These are phyloP conservation scores for Tricholoma furcatifolium DNA, from an alignment of 768 basidiomycete species.

Conservation along the genomic window DNA sequence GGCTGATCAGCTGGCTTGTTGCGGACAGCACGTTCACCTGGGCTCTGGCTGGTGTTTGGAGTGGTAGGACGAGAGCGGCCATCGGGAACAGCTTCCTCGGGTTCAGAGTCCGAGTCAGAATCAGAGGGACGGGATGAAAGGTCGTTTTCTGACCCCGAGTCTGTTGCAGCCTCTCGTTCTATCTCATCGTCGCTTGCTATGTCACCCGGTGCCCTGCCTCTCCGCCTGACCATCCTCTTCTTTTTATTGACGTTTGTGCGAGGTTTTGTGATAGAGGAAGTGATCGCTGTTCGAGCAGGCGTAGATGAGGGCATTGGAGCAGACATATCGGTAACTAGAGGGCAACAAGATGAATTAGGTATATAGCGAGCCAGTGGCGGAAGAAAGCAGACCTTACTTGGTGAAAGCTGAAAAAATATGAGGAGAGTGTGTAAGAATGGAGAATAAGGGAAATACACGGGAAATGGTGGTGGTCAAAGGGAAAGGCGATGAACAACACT, in stretches of 20 bases:
- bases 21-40: slow-evolving; percentile 37
- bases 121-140: slow-evolving; percentile 56
- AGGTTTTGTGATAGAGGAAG: slow-evolving; percentile 29
- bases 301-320: slow-evolving; percentile 35
- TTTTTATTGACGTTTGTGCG: slow-evolving; percentile 37
- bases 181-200: slow-evolving; percentile 79
- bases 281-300: slow-evolving; percentile 29
- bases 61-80: slow-evolving; percentile 56
- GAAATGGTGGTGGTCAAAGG: slow-evolving; percentile 9
- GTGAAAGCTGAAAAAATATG: slow-evolving; percentile 13
- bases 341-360: slow-evolving; percentile 19
- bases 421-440: not conserved
- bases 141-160: slow-evolving; percentile 68
- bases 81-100: slow-evolving; percentile 57
- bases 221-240: slow-evolving; percentile 51
- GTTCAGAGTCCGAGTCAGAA: slow-evolving; percentile 72
- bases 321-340: slow-evolving; percentile 42
- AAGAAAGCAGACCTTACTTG: slow-evolving; percentile 33
- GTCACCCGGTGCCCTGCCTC: slow-evolving; percentile 58
- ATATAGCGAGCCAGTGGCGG: slow-evolving; percentile 6
- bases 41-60: slow-evolving; percentile 68
- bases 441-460: slow-evolving; percentile 22
- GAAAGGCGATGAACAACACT: slow-evolving; percentile 5
- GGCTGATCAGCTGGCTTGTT: slow-evolving; percentile 31
- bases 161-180: slow-evolving; percentile 66